Evolutionary conservation across 2,329 filamentous ascomycete species (phyloP).

Genomic region (Pestalotiopsis sp.): DNA sequence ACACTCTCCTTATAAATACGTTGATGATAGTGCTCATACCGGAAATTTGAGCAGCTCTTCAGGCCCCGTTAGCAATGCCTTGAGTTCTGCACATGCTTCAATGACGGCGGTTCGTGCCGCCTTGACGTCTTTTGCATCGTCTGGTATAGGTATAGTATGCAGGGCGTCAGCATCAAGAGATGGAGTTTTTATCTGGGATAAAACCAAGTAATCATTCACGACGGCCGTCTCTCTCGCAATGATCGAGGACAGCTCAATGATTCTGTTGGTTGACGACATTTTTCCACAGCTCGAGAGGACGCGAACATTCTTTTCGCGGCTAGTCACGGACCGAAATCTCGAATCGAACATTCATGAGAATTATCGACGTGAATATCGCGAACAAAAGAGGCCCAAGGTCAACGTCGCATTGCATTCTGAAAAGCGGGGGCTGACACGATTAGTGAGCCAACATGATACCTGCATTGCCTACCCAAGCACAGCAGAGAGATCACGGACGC

Average conservation of each 20-base stretch:
- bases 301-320: no score
- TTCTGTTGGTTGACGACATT: background rate
- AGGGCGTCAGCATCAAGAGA: background rate
- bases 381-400: no score
- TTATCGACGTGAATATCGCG: no score
- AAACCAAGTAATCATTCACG: background rate
- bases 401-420: no score
- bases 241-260: background rate
- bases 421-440: no score
- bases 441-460: no score
- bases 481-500: no score
- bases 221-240: background rate
- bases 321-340: no score
- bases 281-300: background rate
- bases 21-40: background rate
- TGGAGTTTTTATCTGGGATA: background rate
- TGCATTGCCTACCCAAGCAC: no score
- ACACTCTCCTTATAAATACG: background rate
- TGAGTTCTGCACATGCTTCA: slow-evolving; percentile 21
- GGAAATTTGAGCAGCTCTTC: slow-evolving; percentile 19
- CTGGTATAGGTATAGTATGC: background rate
- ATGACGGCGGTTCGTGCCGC: slow-evolving; percentile 18
- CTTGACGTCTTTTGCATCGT: slow-evolving; percentile 12
- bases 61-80: slow-evolving; percentile 22
- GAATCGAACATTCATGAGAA: no score